Conservation (phyloP, 2,329 filamentous ascomycete genomes). For the Aspergillus sp. region DNA sequence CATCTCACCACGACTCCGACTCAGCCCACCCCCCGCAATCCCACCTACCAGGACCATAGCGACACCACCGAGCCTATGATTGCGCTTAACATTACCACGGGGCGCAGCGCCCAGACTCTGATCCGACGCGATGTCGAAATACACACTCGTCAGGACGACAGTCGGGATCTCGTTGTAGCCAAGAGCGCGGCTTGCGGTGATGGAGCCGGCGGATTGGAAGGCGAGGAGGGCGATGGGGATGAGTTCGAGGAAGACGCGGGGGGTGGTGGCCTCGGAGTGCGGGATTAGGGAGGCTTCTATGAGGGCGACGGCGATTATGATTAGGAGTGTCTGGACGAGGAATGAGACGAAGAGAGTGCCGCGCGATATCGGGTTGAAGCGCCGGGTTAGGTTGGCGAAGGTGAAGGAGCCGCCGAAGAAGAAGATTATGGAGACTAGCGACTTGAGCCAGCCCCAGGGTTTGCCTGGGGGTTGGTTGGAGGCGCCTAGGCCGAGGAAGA, state of each 20-base stretch:
- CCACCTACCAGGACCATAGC: slow-evolving; percentile 31
- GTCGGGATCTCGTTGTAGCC: slow-evolving; percentile 37
- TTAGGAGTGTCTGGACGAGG: slow-evolving; percentile 28
- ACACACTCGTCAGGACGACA: slow-evolving; percentile 38
- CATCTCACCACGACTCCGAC: slow-evolving; percentile 34
- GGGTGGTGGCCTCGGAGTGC: slow-evolving; percentile 17
- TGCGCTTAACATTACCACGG: slow-evolving; percentile 30
- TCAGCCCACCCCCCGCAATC: slow-evolving; percentile 35
- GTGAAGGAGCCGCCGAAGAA: slow-evolving; percentile 35
- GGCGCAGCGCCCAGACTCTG: slow-evolving; percentile 25
- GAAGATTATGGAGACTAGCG: slow-evolving; percentile 31
- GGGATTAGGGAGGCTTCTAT: slow-evolving; percentile 32
- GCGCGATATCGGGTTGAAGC: slow-evolving; percentile 23
- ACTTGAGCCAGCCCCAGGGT: slow-evolving; percentile 37
- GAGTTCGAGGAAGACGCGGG: slow-evolving; percentile 28
- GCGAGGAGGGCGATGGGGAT: slow-evolving; percentile 36
- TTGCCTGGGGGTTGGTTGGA: slow-evolving; percentile 30
- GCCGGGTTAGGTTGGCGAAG: slow-evolving; percentile 31
- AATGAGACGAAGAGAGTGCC: slow-evolving; percentile 34
- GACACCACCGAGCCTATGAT: slow-evolving; percentile 30
- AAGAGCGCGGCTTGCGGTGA: slow-evolving; percentile 34
- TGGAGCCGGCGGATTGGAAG: slow-evolving; percentile 37
- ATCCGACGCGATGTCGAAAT: slow-evolving; percentile 38
- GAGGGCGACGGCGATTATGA: slow-evolving; percentile 32
- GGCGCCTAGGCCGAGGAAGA: slow-evolving; percentile 39